Conservation (phyloP, 176 grass and related monocot species). For the Ampelocalamus luodianensis region DNA sequence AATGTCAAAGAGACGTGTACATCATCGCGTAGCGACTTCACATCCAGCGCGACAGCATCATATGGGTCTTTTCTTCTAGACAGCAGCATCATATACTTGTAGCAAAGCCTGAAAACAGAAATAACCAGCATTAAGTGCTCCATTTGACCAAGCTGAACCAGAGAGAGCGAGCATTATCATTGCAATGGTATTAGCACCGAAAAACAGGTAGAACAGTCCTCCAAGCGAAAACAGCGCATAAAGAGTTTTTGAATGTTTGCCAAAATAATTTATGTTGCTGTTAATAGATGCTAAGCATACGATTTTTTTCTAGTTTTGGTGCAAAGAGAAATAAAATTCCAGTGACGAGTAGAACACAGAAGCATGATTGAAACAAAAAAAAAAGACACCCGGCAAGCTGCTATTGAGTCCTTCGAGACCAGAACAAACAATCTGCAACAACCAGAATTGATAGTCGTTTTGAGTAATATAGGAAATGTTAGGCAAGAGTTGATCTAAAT, state of each 20-base stretch:
- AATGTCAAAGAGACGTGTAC: too few relatives aligned
- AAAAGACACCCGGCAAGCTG: constrained; percentile 65
- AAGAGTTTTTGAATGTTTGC: constrained; percentile 85
- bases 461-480: constrained; percentile 11
- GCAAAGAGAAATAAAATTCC: constrained; percentile 50
- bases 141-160: constrained; percentile 97
- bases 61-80: constrained; percentile 51
- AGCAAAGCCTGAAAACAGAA: constrained; percentile 85
- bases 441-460: constrained; percentile 7
- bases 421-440: constrained; percentile 71
- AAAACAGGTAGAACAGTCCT: constrained; percentile 85
- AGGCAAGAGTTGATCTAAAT: background rate
- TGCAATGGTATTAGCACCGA: constrained; percentile 67
- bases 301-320: constrained; percentile 24
- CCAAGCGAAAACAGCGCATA: constrained; percentile 81
- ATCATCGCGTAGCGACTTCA: too few relatives aligned
- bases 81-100: constrained; percentile 66
- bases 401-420: constrained; percentile 63
- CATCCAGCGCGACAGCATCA: too few relatives aligned
- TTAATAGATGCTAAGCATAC: constrained; percentile 11
- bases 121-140: constrained; percentile 95
- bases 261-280: constrained; percentile 28
- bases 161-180: constrained; percentile 88
- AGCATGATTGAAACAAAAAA: constrained; percentile 92
- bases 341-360: constrained; percentile 97